Percentiles rank a stretch among this genome's conserved stretches.
Evolutionary conservation across 371 early-diverging fungal species (phyloP).

Genomic region (Mucor sp.): DNA sequence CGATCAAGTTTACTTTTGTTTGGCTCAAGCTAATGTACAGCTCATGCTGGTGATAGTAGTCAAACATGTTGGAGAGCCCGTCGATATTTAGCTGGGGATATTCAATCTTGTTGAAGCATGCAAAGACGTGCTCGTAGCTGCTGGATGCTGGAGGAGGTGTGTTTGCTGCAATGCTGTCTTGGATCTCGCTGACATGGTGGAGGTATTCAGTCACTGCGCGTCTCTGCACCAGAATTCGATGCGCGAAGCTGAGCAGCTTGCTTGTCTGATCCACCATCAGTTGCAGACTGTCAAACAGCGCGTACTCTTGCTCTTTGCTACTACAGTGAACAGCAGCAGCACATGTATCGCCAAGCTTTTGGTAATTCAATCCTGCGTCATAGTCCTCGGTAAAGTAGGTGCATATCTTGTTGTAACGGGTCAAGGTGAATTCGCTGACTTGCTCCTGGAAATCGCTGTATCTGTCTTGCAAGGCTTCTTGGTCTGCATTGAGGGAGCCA

Average conservation of each 20-base stretch:
- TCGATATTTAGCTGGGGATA: neutral
- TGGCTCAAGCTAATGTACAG: neutral
- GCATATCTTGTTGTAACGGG: neutral
- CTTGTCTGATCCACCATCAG: neutral
- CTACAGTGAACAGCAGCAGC: neutral
- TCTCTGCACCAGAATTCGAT: neutral
- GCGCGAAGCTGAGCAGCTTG: neutral
- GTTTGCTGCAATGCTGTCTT: neutral
- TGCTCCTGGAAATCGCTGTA: neutral
- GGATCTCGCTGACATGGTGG: neutral
- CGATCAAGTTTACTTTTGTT: neutral
- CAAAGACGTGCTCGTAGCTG: neutral
- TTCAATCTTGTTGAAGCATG: neutral
- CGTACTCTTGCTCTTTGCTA: neutral
- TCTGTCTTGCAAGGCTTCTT: neutral
- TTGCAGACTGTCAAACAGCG: neutral
- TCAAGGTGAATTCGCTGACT: neutral
- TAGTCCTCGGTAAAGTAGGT: neutral
- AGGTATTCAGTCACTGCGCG: neutral
- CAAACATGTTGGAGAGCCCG: neutral
- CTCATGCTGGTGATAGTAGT: neutral
- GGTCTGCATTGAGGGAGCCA: neutral
- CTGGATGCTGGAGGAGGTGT: neutral
- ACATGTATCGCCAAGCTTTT: neutral
- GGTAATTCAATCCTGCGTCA: neutral